A percentile compares a stretch with the other conserved stretches of the same genome.
These are phyloP conservation scores for Geosmithia morbida DNA, from an alignment of 2,329 filamentous ascomycete genomes.

Conservation along the genomic window DNA sequence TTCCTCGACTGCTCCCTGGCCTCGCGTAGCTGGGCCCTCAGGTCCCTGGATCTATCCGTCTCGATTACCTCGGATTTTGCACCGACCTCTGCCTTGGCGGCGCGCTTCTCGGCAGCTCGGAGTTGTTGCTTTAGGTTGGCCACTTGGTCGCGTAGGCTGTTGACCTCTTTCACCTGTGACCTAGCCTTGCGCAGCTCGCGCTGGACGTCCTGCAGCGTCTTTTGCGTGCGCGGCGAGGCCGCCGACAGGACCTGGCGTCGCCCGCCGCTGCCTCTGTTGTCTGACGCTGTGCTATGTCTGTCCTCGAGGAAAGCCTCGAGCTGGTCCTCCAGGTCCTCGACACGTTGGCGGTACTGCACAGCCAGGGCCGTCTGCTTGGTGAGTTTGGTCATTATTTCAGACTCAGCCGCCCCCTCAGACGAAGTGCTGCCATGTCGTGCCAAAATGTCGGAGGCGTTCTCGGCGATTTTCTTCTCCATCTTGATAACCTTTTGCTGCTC, in stretches of 20 bases:
- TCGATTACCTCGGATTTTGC: constrained; percentile 12
- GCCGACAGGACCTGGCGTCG: constrained; percentile 20
- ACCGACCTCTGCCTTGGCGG: constrained; percentile 19
- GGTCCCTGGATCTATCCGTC: constrained; percentile 14
- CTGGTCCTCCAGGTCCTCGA: constrained; percentile 41
- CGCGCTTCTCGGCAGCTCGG: constrained; percentile 29
- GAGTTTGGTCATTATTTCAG: constrained; percentile 36
- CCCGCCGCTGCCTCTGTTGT: constrained; percentile 1
- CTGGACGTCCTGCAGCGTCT: constrained; percentile 35
- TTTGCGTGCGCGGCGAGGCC: constrained; percentile 33
- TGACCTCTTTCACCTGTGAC: constrained; percentile 36
- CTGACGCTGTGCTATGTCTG: constrained; percentile 3
- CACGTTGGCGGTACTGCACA: constrained; percentile 41
- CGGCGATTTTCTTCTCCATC: constrained; percentile 48
- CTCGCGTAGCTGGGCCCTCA: constrained; percentile 27
- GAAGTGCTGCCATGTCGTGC: constrained; percentile 10
- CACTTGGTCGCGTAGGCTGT: constrained; percentile 36
- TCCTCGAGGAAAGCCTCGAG: constrained; percentile 24
- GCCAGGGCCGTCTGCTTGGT: constrained; percentile 42
- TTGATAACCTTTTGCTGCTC: constrained; percentile 50
- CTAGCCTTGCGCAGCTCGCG: constrained; percentile 39
- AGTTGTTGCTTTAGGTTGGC: constrained; percentile 35
- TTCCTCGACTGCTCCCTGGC: constrained; percentile 26
- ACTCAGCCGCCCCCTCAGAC: constrained; percentile 26
- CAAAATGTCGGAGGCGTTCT: constrained; percentile 42